These are phyloP conservation scores for Lactarius evosmus DNA, from an alignment of 768 basidiomycete genomes.

Conservation along the genomic window DNA sequence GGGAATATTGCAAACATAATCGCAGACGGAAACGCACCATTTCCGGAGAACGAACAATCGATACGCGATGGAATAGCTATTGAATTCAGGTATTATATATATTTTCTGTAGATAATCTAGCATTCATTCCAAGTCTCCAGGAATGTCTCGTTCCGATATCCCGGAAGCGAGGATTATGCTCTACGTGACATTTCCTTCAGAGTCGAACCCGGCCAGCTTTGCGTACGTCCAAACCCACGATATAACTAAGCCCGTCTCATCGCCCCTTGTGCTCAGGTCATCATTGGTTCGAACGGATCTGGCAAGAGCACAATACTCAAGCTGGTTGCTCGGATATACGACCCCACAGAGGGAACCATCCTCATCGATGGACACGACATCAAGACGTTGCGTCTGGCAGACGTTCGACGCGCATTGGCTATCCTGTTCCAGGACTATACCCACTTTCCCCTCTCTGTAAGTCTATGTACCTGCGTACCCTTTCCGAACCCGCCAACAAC, in stretches of 20 bases:
- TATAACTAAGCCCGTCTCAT: not conserved
- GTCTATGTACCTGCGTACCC: conserved; percentile 28
- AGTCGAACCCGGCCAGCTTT: conserved; percentile 64
- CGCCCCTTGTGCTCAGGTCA: conserved; percentile 44
- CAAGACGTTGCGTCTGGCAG: conserved; percentile 54
- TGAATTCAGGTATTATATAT: conserved; percentile 52
- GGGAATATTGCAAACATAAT: conserved; percentile 57
- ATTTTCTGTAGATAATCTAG: conserved; percentile 27
- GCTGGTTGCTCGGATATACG: conserved; percentile 67
- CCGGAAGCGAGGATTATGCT: conserved; percentile 49
- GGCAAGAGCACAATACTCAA: conserved; percentile 80
- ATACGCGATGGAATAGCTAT: conserved; percentile 41
- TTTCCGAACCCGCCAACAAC: not conserved
- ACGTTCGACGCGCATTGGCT: conserved; percentile 62
- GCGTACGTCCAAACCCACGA: conserved; percentile 44
- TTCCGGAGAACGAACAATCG: conserved; percentile 29
- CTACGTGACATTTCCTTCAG: conserved; percentile 66
- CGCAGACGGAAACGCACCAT: conserved; percentile 48
- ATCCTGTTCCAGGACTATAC: conserved; percentile 86
- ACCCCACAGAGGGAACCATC: conserved; percentile 64
- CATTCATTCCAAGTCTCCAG: conserved; percentile 35
- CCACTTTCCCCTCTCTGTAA: conserved; percentile 70
- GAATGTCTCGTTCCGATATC: conserved; percentile 72
- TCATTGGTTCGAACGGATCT: conserved; percentile 76
- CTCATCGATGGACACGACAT: conserved; percentile 65